phyloP scores from a whole-genome alignment of 352 stramenopile genomes.

The Phytophthora pistaciae region DNA sequence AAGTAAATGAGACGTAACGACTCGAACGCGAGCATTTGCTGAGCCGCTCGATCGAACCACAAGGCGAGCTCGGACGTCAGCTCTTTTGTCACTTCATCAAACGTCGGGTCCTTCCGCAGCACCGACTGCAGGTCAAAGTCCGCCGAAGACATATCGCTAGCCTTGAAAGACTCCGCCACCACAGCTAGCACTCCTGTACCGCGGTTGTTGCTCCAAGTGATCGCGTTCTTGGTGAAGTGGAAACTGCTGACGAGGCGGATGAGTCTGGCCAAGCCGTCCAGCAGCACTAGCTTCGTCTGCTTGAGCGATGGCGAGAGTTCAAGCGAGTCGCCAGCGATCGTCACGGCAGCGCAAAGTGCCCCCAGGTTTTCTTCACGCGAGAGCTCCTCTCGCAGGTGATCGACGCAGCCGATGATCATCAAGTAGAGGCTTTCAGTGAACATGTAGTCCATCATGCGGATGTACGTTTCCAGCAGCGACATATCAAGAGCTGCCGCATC shows the following conservation, averaged over 20 bases:
- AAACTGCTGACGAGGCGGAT: constrained; percentile 71
- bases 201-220: constrained; percentile 62
- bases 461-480: constrained; percentile 53
- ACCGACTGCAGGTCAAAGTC: constrained; percentile 65
- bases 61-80: constrained; percentile 40
- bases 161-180: constrained; percentile 43
- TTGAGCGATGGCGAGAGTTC: constrained; percentile 51
- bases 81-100: constrained; percentile 47
- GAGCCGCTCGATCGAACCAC: constrained; percentile 60
- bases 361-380: constrained; percentile 47
- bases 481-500: constrained; percentile 58
- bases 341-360: constrained; percentile 57
- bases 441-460: constrained; percentile 77
- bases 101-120: constrained; percentile 47
- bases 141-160: constrained; percentile 19
- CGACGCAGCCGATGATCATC: constrained; percentile 64
- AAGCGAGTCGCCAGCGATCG: constrained; percentile 50
- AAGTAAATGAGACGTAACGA: constrained; percentile 58
- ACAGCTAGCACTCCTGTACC: constrained; percentile 46
- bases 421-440: constrained; percentile 74
- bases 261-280: constrained; percentile 59
- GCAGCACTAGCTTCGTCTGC: constrained; percentile 62
- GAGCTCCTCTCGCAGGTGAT: constrained; percentile 45
- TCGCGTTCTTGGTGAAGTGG: constrained; percentile 70
- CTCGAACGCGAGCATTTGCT: constrained; percentile 71